Percentiles rank a stretch among this genome's conserved stretches.
Evolutionary conservation across 306 rosid species (phyloP).

Genomic region (Dryas drummondii): DNA sequence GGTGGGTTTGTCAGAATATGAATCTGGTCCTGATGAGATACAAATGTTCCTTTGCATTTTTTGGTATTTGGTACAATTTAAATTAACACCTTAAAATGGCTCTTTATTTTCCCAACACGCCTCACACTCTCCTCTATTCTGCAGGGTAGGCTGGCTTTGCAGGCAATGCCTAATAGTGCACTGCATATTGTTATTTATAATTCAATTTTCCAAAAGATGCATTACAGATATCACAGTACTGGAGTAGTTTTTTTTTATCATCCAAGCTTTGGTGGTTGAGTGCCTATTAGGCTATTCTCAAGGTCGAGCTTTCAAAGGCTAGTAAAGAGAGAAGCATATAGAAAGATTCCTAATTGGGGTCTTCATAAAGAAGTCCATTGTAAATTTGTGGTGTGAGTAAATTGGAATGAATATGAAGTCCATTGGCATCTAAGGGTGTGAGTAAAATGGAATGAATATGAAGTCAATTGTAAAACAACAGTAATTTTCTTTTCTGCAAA

Average conservation of each 20-base stretch:
- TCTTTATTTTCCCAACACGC: neutral
- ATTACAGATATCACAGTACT: too few species aligned
- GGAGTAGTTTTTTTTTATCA: too few species aligned
- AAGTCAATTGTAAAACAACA: too few species aligned
- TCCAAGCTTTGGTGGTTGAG: too few species aligned
- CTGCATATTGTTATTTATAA: too few species aligned
- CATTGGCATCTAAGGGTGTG: neutral
- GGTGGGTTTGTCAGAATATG: neutral
- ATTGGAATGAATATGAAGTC: neutral
- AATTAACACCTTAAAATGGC: neutral
- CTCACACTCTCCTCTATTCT: neutral
- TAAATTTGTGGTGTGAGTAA: neutral
- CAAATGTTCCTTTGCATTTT: neutral
- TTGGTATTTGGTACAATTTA: neutral
- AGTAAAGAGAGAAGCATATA: neutral
- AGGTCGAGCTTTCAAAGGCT: neutral
- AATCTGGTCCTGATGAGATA: neutral
- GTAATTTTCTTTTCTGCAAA: neutral
- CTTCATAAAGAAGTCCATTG: neutral
- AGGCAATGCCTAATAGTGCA: too few species aligned
- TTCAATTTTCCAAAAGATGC: too few species aligned
- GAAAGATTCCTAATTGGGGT: neutral
- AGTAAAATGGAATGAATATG: neutral
- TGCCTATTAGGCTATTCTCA: neutral
- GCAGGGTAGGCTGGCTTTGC: neutral